A percentile compares a stretch with the other conserved stretches of the same genome.
These are phyloP conservation scores for Raddia distichophylla DNA, from an alignment of 176 grass and related monocot species.

Conservation along the genomic window DNA sequence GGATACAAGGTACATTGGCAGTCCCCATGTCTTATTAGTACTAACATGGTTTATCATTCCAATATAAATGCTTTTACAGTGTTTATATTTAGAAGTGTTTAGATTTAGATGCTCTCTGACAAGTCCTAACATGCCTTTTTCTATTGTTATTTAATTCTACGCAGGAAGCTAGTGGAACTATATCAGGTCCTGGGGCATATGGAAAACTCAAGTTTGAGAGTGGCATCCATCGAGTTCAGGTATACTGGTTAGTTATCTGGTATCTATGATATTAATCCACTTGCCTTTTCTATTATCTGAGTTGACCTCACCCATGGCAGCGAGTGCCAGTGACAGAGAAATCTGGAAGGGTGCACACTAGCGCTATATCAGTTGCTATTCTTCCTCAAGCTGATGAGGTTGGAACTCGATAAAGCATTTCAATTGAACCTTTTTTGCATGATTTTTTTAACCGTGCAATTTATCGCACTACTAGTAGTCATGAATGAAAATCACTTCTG, in stretches of 20 bases:
- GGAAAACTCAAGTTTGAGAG: constrained; percentile 93
- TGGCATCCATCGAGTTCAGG: constrained; percentile 97
- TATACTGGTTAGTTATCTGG: constrained; percentile 18
- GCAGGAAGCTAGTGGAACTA: constrained; percentile 96
- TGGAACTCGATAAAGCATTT: constrained; percentile 33
- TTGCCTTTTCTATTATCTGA: constrained; percentile 14
- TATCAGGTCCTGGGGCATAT: constrained; percentile 78
- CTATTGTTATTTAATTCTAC: constrained; percentile 28
- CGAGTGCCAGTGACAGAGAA: constrained; percentile 92
- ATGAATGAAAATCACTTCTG: constrained; percentile 12
- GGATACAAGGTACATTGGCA: constrained; percentile 75
- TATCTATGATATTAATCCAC: not conserved
- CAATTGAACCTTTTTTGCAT: not conserved
- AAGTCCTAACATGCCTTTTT: constrained; percentile 25
- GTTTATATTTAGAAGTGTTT: not conserved
- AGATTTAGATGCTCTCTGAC: not conserved
- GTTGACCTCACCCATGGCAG: constrained; percentile 45
- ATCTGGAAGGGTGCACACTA: constrained; percentile 89
- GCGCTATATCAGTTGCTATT: constrained; percentile 91
- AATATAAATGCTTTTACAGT: not conserved
- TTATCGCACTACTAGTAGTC: not conserved
- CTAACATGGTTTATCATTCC: not conserved
- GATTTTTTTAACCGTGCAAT: constrained; percentile 2
- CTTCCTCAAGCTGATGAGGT: constrained; percentile 98
- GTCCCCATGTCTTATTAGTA: not conserved